Percentiles rank a stretch among this genome's conserved stretches.
phyloP scores from a whole-genome alignment of 768 basidiomycete species.

The Phylloporus rhodoxanthus region DNA sequence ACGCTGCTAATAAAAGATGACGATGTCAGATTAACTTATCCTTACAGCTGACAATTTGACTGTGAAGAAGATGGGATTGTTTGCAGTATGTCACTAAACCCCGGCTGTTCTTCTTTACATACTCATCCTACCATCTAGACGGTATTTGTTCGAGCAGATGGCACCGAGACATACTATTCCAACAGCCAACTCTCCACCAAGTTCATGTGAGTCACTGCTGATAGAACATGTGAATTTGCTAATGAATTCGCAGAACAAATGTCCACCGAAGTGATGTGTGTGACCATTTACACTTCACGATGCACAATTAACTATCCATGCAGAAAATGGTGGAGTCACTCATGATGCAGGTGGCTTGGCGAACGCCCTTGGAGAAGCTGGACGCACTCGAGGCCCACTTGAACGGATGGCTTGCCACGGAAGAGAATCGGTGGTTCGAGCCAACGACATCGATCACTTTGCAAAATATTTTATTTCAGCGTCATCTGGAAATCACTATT shows the following conservation, averaged over 20 bases:
- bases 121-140: conserved; percentile 37
- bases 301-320: conserved; percentile 8
- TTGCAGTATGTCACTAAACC: conserved; percentile 45
- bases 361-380: conserved; percentile 64
- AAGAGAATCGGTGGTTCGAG: conserved; percentile 75
- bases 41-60: conserved; percentile 55
- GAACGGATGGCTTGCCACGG: conserved; percentile 72
- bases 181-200: conserved; percentile 71
- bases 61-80: conserved; percentile 77
- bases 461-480: conserved; percentile 61
- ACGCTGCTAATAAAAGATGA: not conserved
- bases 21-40: conserved; percentile 6
- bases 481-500: conserved; percentile 63
- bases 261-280: conserved; percentile 65
- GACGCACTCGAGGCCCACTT: conserved; percentile 62
- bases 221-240: not conserved
- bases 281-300: not conserved
- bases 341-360: conserved; percentile 71
- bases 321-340: conserved; percentile 65
- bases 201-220: conserved; percentile 52
- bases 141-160: conserved; percentile 64
- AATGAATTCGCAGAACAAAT: conserved; percentile 47
- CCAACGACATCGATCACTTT: conserved; percentile 59
- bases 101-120: not conserved
- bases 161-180: conserved; percentile 76